Evolutionary conservation across 257 asterid genomes (phyloP).

Genomic region (Solanum paucissectum): DNA sequence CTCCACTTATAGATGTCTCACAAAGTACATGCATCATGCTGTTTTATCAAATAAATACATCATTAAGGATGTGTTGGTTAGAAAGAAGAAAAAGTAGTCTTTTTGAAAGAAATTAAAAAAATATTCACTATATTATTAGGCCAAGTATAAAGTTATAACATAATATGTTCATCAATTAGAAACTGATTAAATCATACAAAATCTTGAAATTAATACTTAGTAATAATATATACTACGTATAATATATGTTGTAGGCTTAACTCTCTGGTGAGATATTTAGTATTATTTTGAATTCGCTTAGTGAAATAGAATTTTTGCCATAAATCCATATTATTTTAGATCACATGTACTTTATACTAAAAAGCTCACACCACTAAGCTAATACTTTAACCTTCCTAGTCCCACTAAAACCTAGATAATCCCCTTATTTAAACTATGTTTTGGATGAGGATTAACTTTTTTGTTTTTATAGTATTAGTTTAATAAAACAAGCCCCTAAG

Average conservation of each 20-base stretch:
- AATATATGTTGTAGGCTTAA: background rate
- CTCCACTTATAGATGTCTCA: background rate
- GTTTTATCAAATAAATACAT: background rate
- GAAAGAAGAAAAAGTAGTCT: background rate
- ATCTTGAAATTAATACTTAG: no score
- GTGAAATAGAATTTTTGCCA: background rate
- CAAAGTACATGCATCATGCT: background rate
- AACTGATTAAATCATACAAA: background rate
- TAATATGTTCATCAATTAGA: background rate
- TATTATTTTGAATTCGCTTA: background rate
- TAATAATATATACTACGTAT: no score
- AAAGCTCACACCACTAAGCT: background rate
- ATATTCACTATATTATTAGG: background rate
- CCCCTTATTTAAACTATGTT: background rate
- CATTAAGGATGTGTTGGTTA: background rate
- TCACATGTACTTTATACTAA: background rate
- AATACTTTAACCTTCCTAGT: background rate
- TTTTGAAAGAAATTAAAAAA: background rate
- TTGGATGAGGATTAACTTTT: background rate
- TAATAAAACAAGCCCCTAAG: background rate
- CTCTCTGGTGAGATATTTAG: background rate
- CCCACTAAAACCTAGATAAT: background rate
- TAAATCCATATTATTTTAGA: background rate
- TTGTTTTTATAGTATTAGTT: background rate
- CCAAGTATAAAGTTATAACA: background rate